phyloP scores from a whole-genome alignment of 495 filamentous ascomycete species.

The Tuber umbilicatum region DNA sequence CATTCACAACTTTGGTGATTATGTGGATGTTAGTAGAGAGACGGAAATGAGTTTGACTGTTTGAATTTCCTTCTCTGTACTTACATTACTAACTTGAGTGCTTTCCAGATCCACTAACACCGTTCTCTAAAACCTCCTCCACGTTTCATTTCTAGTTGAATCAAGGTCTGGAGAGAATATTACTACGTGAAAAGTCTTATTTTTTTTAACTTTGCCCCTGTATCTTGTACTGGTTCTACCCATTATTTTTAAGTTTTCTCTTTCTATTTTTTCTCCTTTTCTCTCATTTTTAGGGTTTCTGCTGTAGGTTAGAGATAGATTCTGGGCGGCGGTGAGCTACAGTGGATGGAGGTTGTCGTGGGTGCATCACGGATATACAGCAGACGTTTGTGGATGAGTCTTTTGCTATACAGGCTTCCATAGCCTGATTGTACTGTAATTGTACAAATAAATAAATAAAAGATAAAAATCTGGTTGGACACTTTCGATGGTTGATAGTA shows the following conservation, averaged over 20 bases:
- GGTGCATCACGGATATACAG: background rate
- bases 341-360: background rate
- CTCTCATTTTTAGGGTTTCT: background rate
- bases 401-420: background rate
- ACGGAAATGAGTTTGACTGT: constrained; percentile 21
- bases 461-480: background rate
- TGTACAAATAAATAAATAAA: background rate
- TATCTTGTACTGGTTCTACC: background rate
- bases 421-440: background rate
- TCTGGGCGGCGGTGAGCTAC: background rate
- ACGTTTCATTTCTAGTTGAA: background rate
- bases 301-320: constrained; percentile 1
- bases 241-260: background rate
- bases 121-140: background rate
- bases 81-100: constrained; percentile 13
- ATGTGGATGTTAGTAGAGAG: constrained; percentile 42
- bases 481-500: background rate
- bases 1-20: constrained; percentile 55
- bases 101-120: background rate
- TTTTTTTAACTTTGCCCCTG: background rate
- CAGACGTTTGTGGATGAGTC: background rate
- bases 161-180: background rate
- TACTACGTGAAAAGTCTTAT: background rate
- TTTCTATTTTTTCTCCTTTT: background rate
- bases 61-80: background rate